phyloP scores from a whole-genome alignment of 495 filamentous ascomycete genomes.

The Polyplosphaeria fusca region DNA sequence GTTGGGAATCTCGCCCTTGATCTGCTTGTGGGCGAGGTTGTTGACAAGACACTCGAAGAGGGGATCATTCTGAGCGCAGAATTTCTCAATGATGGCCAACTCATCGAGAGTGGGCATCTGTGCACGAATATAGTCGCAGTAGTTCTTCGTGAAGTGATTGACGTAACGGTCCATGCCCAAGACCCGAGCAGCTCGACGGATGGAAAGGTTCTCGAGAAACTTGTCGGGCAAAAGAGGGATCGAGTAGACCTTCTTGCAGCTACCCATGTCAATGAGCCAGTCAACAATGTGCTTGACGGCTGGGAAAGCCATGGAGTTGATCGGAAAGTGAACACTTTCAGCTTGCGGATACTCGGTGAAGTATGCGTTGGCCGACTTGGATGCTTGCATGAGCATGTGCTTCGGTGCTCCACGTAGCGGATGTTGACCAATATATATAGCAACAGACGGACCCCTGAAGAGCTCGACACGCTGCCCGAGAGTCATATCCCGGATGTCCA shows the following conservation, averaged over 20 bases:
- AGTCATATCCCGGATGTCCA: constrained; percentile 10
- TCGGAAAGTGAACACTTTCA: neutral
- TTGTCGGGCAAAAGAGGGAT: neutral
- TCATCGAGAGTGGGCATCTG: neutral
- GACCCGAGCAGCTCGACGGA: neutral
- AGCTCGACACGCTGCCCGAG: neutral
- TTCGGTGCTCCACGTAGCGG: constrained; percentile 1
- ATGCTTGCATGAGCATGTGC: constrained; percentile 20
- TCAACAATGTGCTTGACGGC: neutral
- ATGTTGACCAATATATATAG: neutral
- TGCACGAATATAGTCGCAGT: constrained; percentile 10
- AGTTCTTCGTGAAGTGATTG: constrained; percentile 11
- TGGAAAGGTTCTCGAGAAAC: neutral
- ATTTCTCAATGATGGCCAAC: neutral
- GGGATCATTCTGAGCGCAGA: neutral
- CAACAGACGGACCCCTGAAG: neutral
- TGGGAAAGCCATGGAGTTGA: neutral
- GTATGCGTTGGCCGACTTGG: neutral
- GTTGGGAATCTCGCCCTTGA: neutral
- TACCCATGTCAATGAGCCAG: neutral
- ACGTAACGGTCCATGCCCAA: constrained; percentile 10
- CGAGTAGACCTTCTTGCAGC: constrained; percentile 6
- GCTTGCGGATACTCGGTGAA: constrained; percentile 4
- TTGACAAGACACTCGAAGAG: constrained; percentile 15
- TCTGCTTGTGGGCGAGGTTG: constrained; percentile 8